phyloP scores from a whole-genome alignment of 2,329 filamentous ascomycete genomes.

The Pyrenochaeta sp. region DNA sequence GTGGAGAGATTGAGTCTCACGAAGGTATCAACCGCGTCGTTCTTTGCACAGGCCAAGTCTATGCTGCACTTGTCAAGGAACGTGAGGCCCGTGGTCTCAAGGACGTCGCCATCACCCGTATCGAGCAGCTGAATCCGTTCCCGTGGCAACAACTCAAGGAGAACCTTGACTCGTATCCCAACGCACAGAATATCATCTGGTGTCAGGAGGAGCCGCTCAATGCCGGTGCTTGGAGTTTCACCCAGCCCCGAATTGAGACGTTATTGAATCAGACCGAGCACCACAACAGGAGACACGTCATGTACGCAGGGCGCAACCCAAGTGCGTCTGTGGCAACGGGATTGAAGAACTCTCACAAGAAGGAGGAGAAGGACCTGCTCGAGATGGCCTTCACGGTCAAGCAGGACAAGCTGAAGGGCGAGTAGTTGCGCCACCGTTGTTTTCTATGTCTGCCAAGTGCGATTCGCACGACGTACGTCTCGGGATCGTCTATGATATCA shows the following conservation, averaged over 20 bases:
- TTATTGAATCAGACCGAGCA: conserved; percentile 90
- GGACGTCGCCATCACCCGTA: conserved; percentile 90
- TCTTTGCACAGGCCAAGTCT: conserved; percentile 94
- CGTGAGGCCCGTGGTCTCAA: conserved; percentile 85
- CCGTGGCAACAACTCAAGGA: conserved; percentile 96
- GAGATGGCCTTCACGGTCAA: conserved; percentile 68
- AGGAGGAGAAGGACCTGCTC: conserved; percentile 89
- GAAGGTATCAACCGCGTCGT: conserved; percentile 94
- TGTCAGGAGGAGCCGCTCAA: conserved; percentile 97
- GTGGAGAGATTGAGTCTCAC: conserved; percentile 74
- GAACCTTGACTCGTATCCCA: conserved; percentile 95
- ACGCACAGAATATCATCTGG: conserved; percentile 97
- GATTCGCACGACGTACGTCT: too few species aligned
- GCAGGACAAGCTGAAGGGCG: conserved; percentile 72
- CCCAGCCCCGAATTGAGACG: conserved; percentile 97
- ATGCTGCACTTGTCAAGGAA: conserved; percentile 87
- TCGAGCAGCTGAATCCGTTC: conserved; percentile 99
- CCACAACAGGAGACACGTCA: conserved; percentile 93
- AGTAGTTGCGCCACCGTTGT: conserved; percentile 54
- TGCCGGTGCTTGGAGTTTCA: conserved; percentile 94
- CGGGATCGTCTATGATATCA: too few species aligned
- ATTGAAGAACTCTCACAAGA: conserved; percentile 84
- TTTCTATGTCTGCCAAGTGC: too few species aligned
- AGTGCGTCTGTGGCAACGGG: conserved; percentile 94
- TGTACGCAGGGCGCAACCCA: conserved; percentile 94